These are phyloP conservation scores for Yarrowia sp. DNA, from an alignment of 805 yeast genomes.

Conservation along the genomic window DNA sequence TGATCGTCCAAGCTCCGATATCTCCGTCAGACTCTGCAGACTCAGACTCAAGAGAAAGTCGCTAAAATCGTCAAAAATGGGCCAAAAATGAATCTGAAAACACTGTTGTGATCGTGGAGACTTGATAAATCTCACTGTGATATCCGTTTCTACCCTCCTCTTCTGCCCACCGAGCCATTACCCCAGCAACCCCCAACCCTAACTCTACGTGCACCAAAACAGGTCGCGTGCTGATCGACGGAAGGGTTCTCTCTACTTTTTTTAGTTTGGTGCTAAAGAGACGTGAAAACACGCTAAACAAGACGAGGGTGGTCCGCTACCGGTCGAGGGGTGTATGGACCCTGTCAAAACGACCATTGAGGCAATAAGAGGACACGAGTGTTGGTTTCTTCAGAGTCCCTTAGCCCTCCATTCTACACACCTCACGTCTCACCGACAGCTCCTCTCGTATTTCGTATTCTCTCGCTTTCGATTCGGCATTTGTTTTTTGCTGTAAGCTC, in stretches of 20 bases:
- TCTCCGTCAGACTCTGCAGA: background rate
- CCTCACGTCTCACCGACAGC: too few species aligned
- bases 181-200: slow-evolving; percentile 7
- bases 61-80: too few species aligned
- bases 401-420: too few species aligned
- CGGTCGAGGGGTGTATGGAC: background rate
- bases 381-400: too few species aligned
- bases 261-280: slow-evolving; percentile 1
- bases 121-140: too few species aligned
- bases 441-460: slow-evolving; percentile 1
- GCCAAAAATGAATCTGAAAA: too few species aligned
- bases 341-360: background rate
- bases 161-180: background rate
- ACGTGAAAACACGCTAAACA: slow-evolving; percentile 1
- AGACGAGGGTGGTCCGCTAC: background rate
- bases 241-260: slow-evolving; percentile 9
- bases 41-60: too few species aligned
- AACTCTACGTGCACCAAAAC: background rate
- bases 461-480: background rate
- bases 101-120: too few species aligned
- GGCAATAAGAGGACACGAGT: too few species aligned
- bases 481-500: background rate
- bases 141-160: too few species aligned
- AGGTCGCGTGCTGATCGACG: slow-evolving; percentile 18
- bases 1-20: slow-evolving; percentile 1